These are phyloP conservation scores for Simplicillium aogashimaense DNA, from an alignment of 2,329 filamentous ascomycete genomes.

Conservation along the genomic window DNA sequence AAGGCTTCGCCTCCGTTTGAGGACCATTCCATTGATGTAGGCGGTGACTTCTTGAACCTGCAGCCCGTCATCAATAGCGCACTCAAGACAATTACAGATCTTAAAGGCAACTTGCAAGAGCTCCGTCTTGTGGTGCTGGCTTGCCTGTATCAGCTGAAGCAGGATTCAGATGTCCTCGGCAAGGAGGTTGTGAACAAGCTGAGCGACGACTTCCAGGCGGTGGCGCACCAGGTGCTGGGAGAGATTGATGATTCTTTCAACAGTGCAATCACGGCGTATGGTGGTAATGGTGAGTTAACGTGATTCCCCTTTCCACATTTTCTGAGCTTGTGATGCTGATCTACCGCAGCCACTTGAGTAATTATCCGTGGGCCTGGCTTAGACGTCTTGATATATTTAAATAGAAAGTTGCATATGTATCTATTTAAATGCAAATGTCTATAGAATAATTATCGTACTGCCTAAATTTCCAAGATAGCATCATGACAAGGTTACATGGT, in stretches of 20 bases:
- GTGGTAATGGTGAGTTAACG: conserved; percentile 1
- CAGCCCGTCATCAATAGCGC: conserved; percentile 1
- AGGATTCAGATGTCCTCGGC: conserved; percentile 1
- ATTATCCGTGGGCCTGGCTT: too few relatives aligned
- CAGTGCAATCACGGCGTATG: conserved; percentile 1
- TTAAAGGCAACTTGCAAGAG: background rate
- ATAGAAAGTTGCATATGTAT: too few relatives aligned
- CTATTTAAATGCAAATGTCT: too few relatives aligned
- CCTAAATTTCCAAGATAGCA: too few relatives aligned
- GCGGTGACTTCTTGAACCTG: conserved; percentile 4
- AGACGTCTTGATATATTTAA: too few relatives aligned
- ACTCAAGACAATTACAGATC: background rate
- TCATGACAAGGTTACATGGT: too few relatives aligned
- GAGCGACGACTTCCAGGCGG: conserved; percentile 1
- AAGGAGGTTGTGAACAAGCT: conserved; percentile 1
- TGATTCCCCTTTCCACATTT: too few relatives aligned
- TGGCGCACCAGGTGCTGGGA: conserved; percentile 1
- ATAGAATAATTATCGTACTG: too few relatives aligned
- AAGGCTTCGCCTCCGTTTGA: conserved; percentile 1
- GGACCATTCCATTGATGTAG: conserved; percentile 3
- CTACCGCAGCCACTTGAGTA: background rate
- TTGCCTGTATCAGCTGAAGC: conserved; percentile 2
- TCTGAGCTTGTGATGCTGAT: too few relatives aligned
- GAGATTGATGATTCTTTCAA: conserved; percentile 3
- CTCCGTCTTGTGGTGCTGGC: conserved; percentile 1